A percentile compares a stretch with the other conserved stretches of the same genome.
These are phyloP conservation scores for Massarina eburnea DNA, from an alignment of 2,329 filamentous ascomycete species.

Conservation along the genomic window DNA sequence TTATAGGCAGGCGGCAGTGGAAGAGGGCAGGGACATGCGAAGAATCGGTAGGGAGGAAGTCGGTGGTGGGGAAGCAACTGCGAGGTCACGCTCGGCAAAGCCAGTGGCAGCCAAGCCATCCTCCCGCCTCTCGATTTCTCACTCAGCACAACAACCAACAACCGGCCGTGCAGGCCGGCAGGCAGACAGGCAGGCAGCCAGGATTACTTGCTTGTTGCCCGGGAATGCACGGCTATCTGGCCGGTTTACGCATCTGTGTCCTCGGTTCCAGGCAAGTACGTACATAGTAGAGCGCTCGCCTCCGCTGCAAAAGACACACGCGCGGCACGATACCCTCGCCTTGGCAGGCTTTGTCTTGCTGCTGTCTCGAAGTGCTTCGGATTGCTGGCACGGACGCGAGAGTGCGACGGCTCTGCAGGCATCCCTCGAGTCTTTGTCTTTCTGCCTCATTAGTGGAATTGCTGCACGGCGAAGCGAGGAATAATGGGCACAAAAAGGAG, in stretches of 20 bases:
- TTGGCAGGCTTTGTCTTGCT: neutral
- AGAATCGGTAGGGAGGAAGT: neutral
- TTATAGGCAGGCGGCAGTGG: neutral
- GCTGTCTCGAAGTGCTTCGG: constrained; percentile 5
- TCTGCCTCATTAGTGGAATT: neutral
- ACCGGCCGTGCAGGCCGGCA: too few species aligned
- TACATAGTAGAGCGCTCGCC: too few species aligned
- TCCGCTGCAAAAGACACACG: too few species aligned
- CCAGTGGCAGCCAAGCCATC: neutral
- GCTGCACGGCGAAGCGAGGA: constrained; percentile 1
- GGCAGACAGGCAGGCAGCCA: too few species aligned
- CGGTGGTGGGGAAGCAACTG: neutral
- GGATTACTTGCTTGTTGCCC: too few species aligned
- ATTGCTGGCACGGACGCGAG: constrained; percentile 3
- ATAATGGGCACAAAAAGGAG: neutral
- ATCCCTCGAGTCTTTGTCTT: constrained; percentile 8
- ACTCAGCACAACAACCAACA: neutral
- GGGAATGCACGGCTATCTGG: too few species aligned
- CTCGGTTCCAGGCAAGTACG: too few species aligned
- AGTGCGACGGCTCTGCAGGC: constrained; percentile 6
- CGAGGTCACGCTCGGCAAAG: neutral
- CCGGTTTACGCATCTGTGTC: too few species aligned
- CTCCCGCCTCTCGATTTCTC: neutral
- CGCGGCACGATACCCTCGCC: neutral
- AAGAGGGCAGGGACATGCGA: neutral